These are phyloP conservation scores for Emergomyces orientalis DNA, from an alignment of 2,329 filamentous ascomycete genomes.

Conservation along the genomic window DNA sequence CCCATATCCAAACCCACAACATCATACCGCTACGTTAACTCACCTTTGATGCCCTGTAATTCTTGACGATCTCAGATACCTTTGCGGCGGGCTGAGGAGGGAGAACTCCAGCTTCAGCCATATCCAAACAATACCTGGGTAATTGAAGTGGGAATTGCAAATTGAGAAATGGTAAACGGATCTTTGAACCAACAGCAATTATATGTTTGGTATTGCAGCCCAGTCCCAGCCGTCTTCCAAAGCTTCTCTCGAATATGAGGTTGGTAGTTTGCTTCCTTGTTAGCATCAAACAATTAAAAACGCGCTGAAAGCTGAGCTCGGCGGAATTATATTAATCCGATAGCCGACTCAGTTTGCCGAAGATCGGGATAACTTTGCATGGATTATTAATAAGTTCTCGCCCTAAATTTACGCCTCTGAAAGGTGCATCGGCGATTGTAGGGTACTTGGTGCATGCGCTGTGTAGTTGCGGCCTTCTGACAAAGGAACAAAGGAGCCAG, in stretches of 20 bases:
- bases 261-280: background rate
- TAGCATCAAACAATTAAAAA: background rate
- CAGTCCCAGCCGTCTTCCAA: background rate
- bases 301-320: background rate
- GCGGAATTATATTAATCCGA: conserved; percentile 1
- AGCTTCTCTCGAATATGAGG: background rate
- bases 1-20: background rate
- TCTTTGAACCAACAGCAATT: background rate
- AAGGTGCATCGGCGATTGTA: too few relatives aligned
- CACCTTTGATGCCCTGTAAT: conserved; percentile 73
- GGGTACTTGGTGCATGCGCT: background rate
- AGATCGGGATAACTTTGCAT: background rate
- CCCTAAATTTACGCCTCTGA: background rate
- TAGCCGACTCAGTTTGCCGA: background rate
- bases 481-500: conserved; percentile 1
- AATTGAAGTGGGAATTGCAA: background rate
- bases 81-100: conserved; percentile 36
- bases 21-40: conserved; percentile 13
- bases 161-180: background rate
- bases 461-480: background rate
- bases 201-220: background rate
- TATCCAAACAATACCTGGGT: conserved; percentile 4
- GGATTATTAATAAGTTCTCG: background rate
- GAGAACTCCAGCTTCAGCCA: conserved; percentile 20
- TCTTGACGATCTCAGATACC: conserved; percentile 66